Conservation (phyloP, 768 basidiomycete species). For the Amanita subjunquillea region DNA sequence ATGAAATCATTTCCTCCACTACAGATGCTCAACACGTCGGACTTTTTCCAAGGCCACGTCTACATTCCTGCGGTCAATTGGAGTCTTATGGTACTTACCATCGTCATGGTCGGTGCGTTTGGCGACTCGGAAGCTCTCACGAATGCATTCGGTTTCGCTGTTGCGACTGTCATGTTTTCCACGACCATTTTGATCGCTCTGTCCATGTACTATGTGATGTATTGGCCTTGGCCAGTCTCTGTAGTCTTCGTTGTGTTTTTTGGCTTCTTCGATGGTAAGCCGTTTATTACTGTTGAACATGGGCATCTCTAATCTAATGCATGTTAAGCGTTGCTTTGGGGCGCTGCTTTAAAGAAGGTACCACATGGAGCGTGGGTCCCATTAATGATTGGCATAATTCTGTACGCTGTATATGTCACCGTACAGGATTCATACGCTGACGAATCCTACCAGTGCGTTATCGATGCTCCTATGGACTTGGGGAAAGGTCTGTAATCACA, state of each 20-base stretch:
- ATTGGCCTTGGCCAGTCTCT: constrained; percentile 30
- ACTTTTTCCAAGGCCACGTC: constrained; percentile 52
- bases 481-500: constrained; percentile 31
- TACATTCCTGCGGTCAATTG: constrained; percentile 60
- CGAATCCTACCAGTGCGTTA: constrained; percentile 15
- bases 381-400: constrained; percentile 41
- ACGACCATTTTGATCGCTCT: constrained; percentile 46
- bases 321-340: constrained; percentile 44
- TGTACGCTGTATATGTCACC: constrained; percentile 21
- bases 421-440: not conserved
- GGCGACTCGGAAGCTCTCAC: constrained; percentile 40
- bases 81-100: constrained; percentile 40
- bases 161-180: constrained; percentile 56
- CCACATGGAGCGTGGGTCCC: constrained; percentile 63
- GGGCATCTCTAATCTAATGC: not conserved
- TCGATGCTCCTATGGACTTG: constrained; percentile 60
- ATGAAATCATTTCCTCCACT: constrained; percentile 48
- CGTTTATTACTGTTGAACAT: too few relatives aligned
- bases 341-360: constrained; percentile 49
- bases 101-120: constrained; percentile 49
- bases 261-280: constrained; percentile 52
- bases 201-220: constrained; percentile 49
- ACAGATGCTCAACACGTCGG: constrained; percentile 50
- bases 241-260: constrained; percentile 40
- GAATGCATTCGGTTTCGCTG: constrained; percentile 55